Conservation (phyloP, 305 asterid species). For the Fraxinus baroniana region DNA sequence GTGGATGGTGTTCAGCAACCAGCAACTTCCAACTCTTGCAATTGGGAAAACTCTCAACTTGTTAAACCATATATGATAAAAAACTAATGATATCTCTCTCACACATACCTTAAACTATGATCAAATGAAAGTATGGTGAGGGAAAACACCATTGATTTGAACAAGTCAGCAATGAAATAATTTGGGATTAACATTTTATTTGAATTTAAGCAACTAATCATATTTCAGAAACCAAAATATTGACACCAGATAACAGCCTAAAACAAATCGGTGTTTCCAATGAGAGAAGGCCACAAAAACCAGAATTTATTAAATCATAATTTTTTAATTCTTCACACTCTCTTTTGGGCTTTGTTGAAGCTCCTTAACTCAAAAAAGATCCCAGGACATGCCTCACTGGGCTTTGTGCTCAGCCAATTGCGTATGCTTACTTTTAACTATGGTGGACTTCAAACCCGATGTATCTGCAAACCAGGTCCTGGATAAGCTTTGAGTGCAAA, state of each 20-base stretch:
- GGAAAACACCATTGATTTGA: neutral
- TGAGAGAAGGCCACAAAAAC: neutral
- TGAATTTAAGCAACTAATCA: neutral
- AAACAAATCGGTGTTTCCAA: neutral
- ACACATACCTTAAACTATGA: neutral
- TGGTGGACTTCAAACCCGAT: neutral
- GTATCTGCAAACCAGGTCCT: neutral
- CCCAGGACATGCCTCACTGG: neutral
- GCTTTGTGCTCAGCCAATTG: neutral
- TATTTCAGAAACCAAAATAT: neutral
- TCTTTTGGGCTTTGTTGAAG: too few species aligned
- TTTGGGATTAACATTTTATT: neutral
- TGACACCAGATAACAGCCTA: neutral
- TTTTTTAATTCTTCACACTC: neutral
- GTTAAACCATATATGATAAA: neutral
- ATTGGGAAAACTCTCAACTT: conserved; percentile 3
- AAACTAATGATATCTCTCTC: neutral
- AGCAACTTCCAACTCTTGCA: neutral
- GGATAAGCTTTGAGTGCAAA: neutral
- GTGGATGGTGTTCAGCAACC: neutral
- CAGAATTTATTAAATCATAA: too few species aligned
- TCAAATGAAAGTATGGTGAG: neutral
- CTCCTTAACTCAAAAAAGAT: neutral
- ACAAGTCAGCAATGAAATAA: neutral
- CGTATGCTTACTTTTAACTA: neutral